These are phyloP conservation scores for Grifola frondosa DNA, from an alignment of 1,284 basidiomycete genomes.

Conservation along the genomic window DNA sequence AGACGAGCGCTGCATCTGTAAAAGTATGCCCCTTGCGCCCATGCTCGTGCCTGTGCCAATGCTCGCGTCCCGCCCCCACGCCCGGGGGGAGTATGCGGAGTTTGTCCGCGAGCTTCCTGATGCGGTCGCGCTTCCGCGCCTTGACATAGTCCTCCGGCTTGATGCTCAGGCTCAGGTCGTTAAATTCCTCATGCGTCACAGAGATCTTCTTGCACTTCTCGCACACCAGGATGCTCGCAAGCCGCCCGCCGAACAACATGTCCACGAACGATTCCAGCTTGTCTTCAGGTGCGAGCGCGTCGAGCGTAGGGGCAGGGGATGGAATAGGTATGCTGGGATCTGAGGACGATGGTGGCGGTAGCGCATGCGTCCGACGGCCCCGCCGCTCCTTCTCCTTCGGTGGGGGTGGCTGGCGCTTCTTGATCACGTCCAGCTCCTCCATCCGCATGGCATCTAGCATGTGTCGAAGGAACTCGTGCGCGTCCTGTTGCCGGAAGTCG, in stretches of 20 bases:
- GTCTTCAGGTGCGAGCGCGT: constrained; percentile 33
- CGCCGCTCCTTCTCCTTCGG: constrained; percentile 39
- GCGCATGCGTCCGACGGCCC: constrained; percentile 6
- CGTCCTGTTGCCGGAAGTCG: constrained; percentile 91
- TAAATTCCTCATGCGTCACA: constrained; percentile 91
- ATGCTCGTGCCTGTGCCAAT: constrained; percentile 6
- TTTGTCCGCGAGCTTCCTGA: constrained; percentile 70
- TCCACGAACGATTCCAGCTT: constrained; percentile 76
- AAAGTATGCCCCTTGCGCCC: constrained; percentile 6
- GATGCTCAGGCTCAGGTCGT: constrained; percentile 87
- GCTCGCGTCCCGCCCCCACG: constrained; percentile 8
- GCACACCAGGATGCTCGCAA: constrained; percentile 90
- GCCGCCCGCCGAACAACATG: constrained; percentile 84
- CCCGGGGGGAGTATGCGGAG: constrained; percentile 40
- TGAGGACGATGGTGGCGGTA: constrained; percentile 7
- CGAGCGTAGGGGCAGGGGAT: constrained; percentile 3
- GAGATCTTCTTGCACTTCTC: constrained; percentile 91
- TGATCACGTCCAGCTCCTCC: constrained; percentile 93
- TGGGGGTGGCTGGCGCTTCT: constrained; percentile 61
- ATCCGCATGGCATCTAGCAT: constrained; percentile 91
- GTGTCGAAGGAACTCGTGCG: constrained; percentile 89
- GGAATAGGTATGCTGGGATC: constrained; percentile 3
- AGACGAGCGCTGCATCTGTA: constrained; percentile 25
- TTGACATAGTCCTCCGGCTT: constrained; percentile 74
- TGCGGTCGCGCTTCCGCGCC: constrained; percentile 66